A percentile compares a stretch with the other conserved stretches of the same genome.
Evolutionary conservation across 306 rosid species (phyloP).

Genomic region (Amphicarpaea edgeworthii): DNA sequence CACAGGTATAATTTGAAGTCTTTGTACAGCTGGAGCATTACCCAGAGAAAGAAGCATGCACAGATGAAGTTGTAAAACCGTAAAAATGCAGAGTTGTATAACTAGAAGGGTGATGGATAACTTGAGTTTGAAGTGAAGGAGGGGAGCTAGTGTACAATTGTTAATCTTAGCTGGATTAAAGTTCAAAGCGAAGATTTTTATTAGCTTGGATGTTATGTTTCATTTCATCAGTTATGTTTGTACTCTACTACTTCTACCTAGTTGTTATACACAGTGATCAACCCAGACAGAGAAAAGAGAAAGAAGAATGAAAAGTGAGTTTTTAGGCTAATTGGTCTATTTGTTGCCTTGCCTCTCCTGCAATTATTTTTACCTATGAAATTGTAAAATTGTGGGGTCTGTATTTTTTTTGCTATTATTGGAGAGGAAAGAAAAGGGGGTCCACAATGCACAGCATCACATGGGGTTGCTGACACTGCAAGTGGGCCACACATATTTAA

Average conservation of each 20-base stretch:
- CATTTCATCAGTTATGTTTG: constrained; percentile 45
- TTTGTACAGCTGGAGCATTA: constrained; percentile 73
- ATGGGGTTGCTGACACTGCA: constrained; percentile 74
- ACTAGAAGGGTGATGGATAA: constrained; percentile 48
- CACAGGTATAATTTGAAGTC: constrained; percentile 54
- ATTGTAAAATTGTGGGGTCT: constrained; percentile 46
- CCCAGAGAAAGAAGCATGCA: constrained; percentile 30
- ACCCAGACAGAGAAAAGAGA: constrained; percentile 54
- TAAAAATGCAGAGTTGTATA: constrained; percentile 42
- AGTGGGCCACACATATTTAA: constrained; percentile 57
- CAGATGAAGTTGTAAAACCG: constrained; percentile 38
- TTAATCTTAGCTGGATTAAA: constrained; percentile 43
- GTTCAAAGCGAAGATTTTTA: constrained; percentile 38
- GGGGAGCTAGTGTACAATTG: constrained; percentile 46
- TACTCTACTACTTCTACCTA: constrained; percentile 31
- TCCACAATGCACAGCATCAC: constrained; percentile 64
- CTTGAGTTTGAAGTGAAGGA: constrained; percentile 29
- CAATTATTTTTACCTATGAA: constrained; percentile 38
- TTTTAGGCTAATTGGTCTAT: constrained; percentile 44
- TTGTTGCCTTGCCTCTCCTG: constrained; percentile 4
- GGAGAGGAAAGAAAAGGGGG: constrained; percentile 36
- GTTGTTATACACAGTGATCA: constrained; percentile 51
- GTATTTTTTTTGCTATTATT: constrained; percentile 49
- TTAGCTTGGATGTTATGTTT: constrained; percentile 22
- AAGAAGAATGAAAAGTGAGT: constrained; percentile 50